phyloP scores from a whole-genome alignment of 2,329 filamentous ascomycete species.

The Colletotrichum coccodes region DNA sequence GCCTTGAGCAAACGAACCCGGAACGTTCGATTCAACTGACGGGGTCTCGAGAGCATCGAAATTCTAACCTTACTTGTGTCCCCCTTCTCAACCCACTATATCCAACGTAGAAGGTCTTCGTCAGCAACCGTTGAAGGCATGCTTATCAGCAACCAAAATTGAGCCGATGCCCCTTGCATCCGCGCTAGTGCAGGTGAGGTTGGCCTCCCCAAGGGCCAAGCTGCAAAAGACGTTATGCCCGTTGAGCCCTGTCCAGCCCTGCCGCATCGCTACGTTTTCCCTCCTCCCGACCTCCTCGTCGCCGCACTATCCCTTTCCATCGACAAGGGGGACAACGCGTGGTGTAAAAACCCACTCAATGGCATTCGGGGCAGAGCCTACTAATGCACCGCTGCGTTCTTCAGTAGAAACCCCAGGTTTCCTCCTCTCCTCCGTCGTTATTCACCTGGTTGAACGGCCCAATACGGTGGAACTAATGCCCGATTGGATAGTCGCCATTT shows the following conservation, averaged over 20 bases:
- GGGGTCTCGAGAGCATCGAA: background rate
- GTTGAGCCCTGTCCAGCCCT: background rate
- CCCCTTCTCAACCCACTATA: background rate
- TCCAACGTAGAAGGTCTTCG: background rate
- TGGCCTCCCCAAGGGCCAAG: no score
- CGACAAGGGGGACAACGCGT: no score
- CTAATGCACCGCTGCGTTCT: no score
- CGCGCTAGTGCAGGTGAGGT: conserved; percentile 26
- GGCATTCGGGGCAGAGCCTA: no score
- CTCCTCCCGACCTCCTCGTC: no score
- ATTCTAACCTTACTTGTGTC: background rate
- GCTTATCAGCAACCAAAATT: conserved; percentile 10
- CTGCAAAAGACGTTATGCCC: no score
- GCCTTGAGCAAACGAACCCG: background rate
- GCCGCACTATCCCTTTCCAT: no score
- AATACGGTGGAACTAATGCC: background rate
- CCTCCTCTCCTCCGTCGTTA: background rate
- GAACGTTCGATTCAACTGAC: no score
- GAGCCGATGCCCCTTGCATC: conserved; percentile 22
- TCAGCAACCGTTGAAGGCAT: background rate
- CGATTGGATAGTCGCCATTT: background rate
- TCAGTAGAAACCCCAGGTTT: no score
- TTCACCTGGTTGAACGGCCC: conserved; percentile 18
- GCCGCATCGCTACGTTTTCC: background rate
- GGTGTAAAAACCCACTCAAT: no score